These are phyloP conservation scores for Verticillium zaregamsianum DNA, from an alignment of 2,329 filamentous ascomycete genomes.

Conservation along the genomic window DNA sequence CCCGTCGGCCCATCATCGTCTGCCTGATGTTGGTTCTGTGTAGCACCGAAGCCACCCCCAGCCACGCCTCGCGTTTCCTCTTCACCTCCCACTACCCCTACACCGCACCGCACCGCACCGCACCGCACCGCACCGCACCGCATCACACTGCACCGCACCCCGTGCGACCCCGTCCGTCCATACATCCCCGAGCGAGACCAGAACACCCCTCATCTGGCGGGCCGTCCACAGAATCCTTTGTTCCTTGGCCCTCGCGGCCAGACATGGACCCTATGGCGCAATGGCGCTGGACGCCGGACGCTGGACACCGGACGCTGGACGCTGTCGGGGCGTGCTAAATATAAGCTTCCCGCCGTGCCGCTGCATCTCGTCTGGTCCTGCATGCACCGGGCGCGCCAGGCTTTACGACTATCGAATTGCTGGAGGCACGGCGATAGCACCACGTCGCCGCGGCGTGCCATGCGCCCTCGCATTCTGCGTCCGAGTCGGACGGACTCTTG, in stretches of 20 bases:
- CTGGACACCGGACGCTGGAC: background rate
- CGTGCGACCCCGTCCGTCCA: too few species aligned
- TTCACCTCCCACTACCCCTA: too few species aligned
- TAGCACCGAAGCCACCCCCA: too few species aligned
- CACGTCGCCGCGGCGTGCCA: background rate
- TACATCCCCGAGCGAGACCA: too few species aligned
- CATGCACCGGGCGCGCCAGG: background rate
- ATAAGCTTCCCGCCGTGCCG: background rate
- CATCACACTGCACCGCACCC: too few species aligned
- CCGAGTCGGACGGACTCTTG: background rate
- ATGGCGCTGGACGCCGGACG: background rate
- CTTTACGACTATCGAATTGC: background rate
- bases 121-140: too few species aligned
- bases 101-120: too few species aligned
- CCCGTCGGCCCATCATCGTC: too few species aligned
- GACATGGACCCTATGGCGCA: background rate
- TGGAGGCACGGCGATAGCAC: background rate
- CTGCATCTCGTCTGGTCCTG: background rate
- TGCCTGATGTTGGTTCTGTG: too few species aligned
- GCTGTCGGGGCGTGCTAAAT: background rate
- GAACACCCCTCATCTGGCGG: background rate
- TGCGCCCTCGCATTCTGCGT: background rate
- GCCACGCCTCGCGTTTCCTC: too few species aligned
- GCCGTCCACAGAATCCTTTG: background rate
- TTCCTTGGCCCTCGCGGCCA: background rate